Base-by-base conservation (phyloP, 2,329 filamentous ascomycete genomes). In the Capronia americana region DNA sequence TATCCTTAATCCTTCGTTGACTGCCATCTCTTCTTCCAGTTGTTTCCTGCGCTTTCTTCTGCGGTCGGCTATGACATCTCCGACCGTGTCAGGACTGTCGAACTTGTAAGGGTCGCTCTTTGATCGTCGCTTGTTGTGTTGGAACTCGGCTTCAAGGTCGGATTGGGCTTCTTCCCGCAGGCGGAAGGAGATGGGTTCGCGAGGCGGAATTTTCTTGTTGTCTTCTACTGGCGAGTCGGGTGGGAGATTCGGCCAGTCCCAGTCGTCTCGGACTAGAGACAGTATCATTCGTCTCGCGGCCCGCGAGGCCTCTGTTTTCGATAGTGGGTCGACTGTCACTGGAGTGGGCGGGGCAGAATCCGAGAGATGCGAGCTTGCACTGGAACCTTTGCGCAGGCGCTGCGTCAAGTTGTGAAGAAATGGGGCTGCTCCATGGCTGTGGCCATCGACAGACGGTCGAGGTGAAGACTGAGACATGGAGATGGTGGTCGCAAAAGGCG, bases 1-100 rank as follows among this genome's bases (percentile, higher is more conserved):
- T 76, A 90, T 90, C n/a, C 88, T 86, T 64, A 97, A 77, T 0
- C 94, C 94, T 44, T 89, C 83, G 73, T 97, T 98, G 89, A 91
- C 96, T 32, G 81, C 77, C 79, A 88, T 85, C 79, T 92, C 90
- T 63, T 88, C 86, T 68, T 86, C 84, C 57, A 87, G 75, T 57
- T 82, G 85, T 71, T 83, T 85, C 62, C 88, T 83, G 50, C 86
- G 82, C 68, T 83, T 85, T 41, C 86, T 82, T 67, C 83, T 85
- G 64, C 84, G 84, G 53, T 84, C 83, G 4, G 82, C 75, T 3
- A 81, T 75, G 1, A 79, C 78, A 8, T 75, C 72, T 6, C 75
- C 77, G 20, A 81, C 75, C 3, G 75, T 75, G 65, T 82, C 79
- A 1, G 80, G 79, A 51, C 65, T 78, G 46, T 81, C 77, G 67